Evolutionary conservation across 352 stramenopile genomes (phyloP), one percentile per base, ranked within the genome.

Genomic region (Phytophthora ramorum): DNA sequence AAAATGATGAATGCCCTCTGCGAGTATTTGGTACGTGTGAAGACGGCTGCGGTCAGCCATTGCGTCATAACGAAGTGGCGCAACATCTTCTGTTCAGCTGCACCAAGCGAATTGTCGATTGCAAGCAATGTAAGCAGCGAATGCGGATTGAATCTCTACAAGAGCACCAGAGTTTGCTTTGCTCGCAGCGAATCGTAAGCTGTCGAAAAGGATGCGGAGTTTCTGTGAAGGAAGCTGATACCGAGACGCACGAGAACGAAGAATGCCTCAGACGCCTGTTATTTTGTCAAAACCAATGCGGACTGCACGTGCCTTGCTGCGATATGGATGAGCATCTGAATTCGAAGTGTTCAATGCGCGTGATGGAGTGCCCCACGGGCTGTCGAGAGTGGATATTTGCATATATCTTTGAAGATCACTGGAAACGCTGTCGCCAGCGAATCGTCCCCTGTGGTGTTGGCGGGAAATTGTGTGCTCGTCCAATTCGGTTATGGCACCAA

Each of bases 1-100:
- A 59, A 1, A 35, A 41, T 1, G 37, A 76, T 10, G 83, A 91
- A 46, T 95, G 87, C 57, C 73, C 78, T 17, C 38, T 88, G 19
- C 84, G 87, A 1, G 38, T 75, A 7, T 79, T 78, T 41, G 87
- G 85, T 0, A 32, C 48, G 0, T 95, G 87, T 45, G 75, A 87
- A 28, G 34, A 59, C 4, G 64, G 71, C 2, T 93, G 85, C 26
- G 83, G 81, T 5, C 22, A 65, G 20, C 53, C 50, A 0, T 69
- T 95, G 37, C 66, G 60, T 4, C 49, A 79, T 43, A 89, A 92
- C 30, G 70, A 93, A 48, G 55, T 87, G 10, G 60, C 76, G 0
- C 69, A 91, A 38, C 87, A 95, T 56, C 53, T 89, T 46, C 65
- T 90, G 0, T 77, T 81, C 30, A 69, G 76, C 22, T 95, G 87